Evolutionary conservation across 2,329 filamentous ascomycete genomes (phyloP).

Genomic region (Talaromyces sp.): DNA sequence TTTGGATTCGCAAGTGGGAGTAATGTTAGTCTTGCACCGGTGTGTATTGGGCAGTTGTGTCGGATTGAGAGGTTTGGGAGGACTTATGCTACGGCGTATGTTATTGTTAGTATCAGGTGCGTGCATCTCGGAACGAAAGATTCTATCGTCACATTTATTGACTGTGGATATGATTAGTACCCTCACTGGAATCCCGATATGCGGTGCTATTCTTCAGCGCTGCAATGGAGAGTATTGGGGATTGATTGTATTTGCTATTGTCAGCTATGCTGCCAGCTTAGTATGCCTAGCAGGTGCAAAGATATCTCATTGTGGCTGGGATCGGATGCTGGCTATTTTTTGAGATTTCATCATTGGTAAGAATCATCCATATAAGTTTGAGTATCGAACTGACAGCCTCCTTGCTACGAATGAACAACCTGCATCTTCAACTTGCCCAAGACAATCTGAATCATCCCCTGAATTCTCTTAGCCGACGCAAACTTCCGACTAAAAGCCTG

Average conservation of each 20-base stretch:
- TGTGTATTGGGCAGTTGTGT: slow-evolving; percentile 80
- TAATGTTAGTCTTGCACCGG: slow-evolving; percentile 80
- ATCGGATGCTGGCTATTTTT: neutral
- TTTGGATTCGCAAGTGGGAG: slow-evolving; percentile 81
- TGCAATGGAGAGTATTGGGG: neutral
- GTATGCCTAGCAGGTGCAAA: neutral
- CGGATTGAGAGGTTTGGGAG: slow-evolving; percentile 77
- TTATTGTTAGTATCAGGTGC: slow-evolving; percentile 70
- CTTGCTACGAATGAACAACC: slow-evolving; percentile 1
- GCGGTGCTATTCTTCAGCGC: neutral
- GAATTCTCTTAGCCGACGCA: slow-evolving; percentile 26
- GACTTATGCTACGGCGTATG: slow-evolving; percentile 84
- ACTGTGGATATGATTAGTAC: slow-evolving; percentile 4
- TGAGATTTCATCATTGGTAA: neutral
- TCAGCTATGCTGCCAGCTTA: neutral
- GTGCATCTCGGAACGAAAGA: neutral
- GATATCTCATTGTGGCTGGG: slow-evolving; percentile 1
- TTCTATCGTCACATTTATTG: neutral
- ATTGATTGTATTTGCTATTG: neutral
- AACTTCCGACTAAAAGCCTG: slow-evolving; percentile 28
- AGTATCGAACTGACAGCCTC: neutral
- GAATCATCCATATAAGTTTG: neutral
- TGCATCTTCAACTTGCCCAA: slow-evolving; percentile 12
- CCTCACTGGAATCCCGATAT: slow-evolving; percentile 1
- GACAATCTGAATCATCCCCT: slow-evolving; percentile 24